These are phyloP conservation scores for Halenospora varia DNA, from an alignment of 495 filamentous ascomycete genomes.

Conservation along the genomic window DNA sequence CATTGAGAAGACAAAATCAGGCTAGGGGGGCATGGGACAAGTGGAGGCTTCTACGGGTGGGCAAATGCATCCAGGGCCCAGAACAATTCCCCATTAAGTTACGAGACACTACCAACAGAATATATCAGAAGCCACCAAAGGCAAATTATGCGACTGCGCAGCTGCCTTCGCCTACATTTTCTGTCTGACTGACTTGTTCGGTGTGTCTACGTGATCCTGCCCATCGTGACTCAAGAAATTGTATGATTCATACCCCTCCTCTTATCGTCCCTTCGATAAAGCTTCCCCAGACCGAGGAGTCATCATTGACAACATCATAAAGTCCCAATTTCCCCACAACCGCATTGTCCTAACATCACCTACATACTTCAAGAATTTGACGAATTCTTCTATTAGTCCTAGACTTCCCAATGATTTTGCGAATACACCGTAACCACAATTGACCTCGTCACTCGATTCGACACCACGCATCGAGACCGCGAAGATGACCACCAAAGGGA, in stretches of 20 bases:
- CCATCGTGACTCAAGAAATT: background rate
- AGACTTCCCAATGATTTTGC: conserved; percentile 22
- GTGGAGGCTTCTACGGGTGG: too few species aligned
- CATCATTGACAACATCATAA: background rate
- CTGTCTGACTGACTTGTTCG: background rate
- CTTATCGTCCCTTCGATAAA: background rate
- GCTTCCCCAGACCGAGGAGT: background rate
- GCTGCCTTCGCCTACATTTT: too few species aligned
- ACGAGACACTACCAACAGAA: background rate
- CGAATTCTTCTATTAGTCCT: background rate
- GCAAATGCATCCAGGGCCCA: too few species aligned
- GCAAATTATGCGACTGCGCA: too few species aligned
- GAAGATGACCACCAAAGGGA: conserved; percentile 55
- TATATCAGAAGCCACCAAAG: background rate
- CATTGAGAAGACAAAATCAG: too few species aligned
- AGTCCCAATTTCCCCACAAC: background rate
- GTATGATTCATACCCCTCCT: background rate
- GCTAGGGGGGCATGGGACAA: background rate
- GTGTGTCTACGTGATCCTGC: background rate
- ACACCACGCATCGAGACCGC: conserved; percentile 3
- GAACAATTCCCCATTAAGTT: background rate
- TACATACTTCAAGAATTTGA: background rate
- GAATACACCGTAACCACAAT: conserved; percentile 14
- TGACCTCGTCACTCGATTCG: background rate
- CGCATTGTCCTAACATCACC: background rate